Conservation (phyloP, 306 rosid genomes). For the Cucurbita ficifolia region DNA sequence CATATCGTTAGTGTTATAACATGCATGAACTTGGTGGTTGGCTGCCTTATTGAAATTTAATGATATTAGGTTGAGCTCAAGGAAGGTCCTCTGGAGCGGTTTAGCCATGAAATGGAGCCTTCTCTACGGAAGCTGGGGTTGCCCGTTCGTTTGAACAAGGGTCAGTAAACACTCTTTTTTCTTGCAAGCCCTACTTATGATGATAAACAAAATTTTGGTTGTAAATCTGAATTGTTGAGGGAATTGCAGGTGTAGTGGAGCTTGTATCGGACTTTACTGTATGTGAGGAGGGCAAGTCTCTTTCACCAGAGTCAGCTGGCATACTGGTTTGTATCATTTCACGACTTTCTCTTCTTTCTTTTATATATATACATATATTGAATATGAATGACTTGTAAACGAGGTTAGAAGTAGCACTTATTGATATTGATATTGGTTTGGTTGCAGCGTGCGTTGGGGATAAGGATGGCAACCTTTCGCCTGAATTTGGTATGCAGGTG, state of each 20-base stretch:
- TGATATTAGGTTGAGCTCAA: constrained; percentile 63
- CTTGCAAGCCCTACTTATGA: background rate
- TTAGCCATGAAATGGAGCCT: constrained; percentile 97
- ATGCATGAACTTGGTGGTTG: background rate
- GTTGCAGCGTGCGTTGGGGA: constrained; percentile 63
- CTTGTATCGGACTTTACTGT: constrained; percentile 71
- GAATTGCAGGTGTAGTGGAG: constrained; percentile 74
- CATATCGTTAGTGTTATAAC: background rate
- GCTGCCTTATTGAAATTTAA: background rate
- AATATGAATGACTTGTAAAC: background rate
- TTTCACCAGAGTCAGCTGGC: constrained; percentile 87
- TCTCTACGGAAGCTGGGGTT: constrained; percentile 84
- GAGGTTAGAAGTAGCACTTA: background rate
- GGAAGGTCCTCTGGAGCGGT: constrained; percentile 89
- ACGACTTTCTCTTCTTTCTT: background rate
- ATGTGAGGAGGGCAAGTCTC: constrained; percentile 82
- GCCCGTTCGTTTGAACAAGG: constrained; percentile 94
- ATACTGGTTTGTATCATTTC: constrained; percentile 37
- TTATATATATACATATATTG: background rate
- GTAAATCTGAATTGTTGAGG: background rate
- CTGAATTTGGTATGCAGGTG: constrained; percentile 73
- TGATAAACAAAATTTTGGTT: background rate
- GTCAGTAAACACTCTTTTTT: constrained; percentile 12
- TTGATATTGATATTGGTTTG: background rate
- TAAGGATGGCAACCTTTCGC: constrained; percentile 65